A percentile compares a stretch with the other conserved stretches of the same genome.
These are phyloP conservation scores for Zymoseptoria ardabiliae DNA, from an alignment of 2,329 filamentous ascomycete species.

Conservation along the genomic window DNA sequence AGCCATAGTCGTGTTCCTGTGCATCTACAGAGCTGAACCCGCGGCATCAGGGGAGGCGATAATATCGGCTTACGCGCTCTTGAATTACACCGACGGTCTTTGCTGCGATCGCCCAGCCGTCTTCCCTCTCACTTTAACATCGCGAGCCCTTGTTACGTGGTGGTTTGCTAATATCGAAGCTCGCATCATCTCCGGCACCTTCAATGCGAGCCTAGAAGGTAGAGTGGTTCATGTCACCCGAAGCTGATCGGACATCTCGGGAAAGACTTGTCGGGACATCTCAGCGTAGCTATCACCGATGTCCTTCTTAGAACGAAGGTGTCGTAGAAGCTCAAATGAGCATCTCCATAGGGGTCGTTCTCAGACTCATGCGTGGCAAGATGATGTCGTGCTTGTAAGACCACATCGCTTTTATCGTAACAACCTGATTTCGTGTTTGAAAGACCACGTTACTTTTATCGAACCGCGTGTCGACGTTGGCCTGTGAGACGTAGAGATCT, in stretches of 20 bases:
- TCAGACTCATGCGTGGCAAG: slow-evolving; percentile 30
- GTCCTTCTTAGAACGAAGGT: slow-evolving; percentile 15
- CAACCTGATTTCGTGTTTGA: too few relatives aligned
- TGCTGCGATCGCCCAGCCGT: too few relatives aligned
- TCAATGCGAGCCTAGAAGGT: slow-evolving; percentile 64
- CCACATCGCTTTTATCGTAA: slow-evolving; percentile 35
- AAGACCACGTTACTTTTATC: too few relatives aligned
- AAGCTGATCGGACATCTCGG: slow-evolving; percentile 44
- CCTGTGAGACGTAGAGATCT: slow-evolving; percentile 37
- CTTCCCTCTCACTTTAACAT: too few relatives aligned
- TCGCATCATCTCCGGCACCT: slow-evolving; percentile 39
- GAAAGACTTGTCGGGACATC: slow-evolving; percentile 56
- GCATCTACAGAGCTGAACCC: slow-evolving; percentile 52
- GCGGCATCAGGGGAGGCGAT: not conserved
- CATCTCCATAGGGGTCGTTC: slow-evolving; percentile 32
- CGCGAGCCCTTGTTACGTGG: too few relatives aligned
- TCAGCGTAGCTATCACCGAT: slow-evolving; percentile 53
- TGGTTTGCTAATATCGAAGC: not conserved
- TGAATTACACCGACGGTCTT: too few relatives aligned
- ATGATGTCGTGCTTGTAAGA: slow-evolving; percentile 11
- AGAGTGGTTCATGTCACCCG: slow-evolving; percentile 50
- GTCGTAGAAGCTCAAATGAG: slow-evolving; percentile 3
- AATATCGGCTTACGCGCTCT: slow-evolving; percentile 39
- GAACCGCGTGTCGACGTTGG: slow-evolving; percentile 32
- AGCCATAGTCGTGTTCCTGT: slow-evolving; percentile 42